These are phyloP conservation scores for Hordeum pubiflorum DNA, from an alignment of 202 grass and related monocot species.

Conservation along the genomic window DNA sequence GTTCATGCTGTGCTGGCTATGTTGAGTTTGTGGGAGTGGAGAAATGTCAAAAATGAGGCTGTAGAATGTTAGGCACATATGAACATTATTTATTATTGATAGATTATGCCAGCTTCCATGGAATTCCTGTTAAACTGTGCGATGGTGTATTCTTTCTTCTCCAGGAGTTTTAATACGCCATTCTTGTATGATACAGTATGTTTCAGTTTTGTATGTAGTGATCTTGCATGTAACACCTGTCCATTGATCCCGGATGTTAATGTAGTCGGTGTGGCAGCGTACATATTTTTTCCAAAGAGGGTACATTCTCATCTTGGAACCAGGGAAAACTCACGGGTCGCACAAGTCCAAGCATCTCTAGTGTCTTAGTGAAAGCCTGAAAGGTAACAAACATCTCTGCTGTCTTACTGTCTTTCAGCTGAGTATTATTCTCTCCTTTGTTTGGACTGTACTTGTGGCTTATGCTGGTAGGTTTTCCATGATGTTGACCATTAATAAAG, in stretches of 20 bases:
- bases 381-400: background rate
- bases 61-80: conserved; percentile 1
- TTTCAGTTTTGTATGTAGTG: background rate
- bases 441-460: background rate
- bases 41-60: background rate
- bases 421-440: background rate
- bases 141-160: background rate
- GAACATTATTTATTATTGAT: conserved; percentile 16
- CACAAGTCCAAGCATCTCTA: background rate
- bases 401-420: background rate
- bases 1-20: conserved; percentile 19
- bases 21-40: background rate
- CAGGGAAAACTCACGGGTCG: conserved; percentile 16
- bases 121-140: background rate
- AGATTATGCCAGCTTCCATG: background rate
- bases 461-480: background rate
- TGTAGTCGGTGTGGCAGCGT: background rate
- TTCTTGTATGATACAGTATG: background rate
- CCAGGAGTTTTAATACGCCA: background rate
- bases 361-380: background rate
- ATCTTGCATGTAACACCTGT: background rate
- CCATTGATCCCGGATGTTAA: background rate
- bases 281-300: background rate
- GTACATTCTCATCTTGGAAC: conserved; percentile 17
- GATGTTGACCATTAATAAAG: background rate